Conservation (phyloP, 169 alveolate genomes). For the Plasmodium cynomolgi region DNA sequence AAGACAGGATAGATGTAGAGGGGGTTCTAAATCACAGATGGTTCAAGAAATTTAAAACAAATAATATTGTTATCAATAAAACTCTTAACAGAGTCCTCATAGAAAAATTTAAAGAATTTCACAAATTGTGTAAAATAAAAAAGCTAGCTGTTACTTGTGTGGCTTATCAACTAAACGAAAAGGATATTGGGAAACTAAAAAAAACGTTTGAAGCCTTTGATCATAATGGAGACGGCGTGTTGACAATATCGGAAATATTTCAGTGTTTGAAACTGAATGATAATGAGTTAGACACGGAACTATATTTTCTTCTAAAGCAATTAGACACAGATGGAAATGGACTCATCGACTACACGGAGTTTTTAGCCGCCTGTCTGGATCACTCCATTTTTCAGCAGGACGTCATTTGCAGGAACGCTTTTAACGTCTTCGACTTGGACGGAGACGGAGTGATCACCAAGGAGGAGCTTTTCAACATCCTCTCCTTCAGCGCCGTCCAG, state of each 20-base stretch:
- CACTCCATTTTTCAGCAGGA: conserved; percentile 87
- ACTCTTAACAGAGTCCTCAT: conserved; percentile 80
- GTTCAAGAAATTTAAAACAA: conserved; percentile 80
- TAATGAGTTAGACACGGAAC: conserved; percentile 81
- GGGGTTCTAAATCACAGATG: conserved; percentile 95
- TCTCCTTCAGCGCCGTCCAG: conserved; percentile 31
- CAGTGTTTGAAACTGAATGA: conserved; percentile 78
- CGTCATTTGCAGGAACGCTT: conserved; percentile 92
- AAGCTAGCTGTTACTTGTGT: conserved; percentile 94
- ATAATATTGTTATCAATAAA: conserved; percentile 58
- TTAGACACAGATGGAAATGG: conserved; percentile 93
- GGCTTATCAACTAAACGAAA: conserved; percentile 92
- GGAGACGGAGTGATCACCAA: conserved; percentile 92
- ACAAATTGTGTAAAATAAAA: conserved; percentile 90
- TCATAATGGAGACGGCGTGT: conserved; percentile 94
- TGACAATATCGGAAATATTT: conserved; percentile 80
- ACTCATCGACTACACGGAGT: conserved; percentile 95
- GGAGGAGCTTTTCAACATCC: conserved; percentile 81
- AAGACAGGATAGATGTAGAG: conserved; percentile 90
- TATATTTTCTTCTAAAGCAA: conserved; percentile 82
- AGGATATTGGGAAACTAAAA: conserved; percentile 91
- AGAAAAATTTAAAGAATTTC: conserved; percentile 90
- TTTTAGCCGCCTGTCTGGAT: conserved; percentile 95
- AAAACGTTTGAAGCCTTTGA: conserved; percentile 92
- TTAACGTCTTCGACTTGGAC: conserved; percentile 93